A percentile compares a stretch with the other conserved stretches of the same genome.
Evolutionary conservation across 345 rosid species (phyloP).

Genomic region (Adansonia digitata): DNA sequence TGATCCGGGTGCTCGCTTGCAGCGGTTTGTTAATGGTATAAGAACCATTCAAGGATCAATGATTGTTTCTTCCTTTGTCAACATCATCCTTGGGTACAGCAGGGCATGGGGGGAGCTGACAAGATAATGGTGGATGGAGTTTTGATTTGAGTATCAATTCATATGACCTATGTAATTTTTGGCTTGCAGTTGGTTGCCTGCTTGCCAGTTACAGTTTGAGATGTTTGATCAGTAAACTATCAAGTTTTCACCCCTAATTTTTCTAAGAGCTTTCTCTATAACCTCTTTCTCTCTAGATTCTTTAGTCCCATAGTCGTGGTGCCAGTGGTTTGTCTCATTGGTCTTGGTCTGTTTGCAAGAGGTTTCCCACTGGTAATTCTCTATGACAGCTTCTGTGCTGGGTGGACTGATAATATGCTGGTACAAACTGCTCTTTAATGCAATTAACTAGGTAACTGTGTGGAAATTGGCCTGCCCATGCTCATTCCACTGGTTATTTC

Average conservation of each 20-base stretch:
- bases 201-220: background rate
- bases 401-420: background rate
- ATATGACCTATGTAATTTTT: background rate
- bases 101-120: constrained; percentile 69
- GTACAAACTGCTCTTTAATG: background rate
- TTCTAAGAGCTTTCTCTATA: constrained; percentile 1
- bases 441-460: constrained; percentile 57
- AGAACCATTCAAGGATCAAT: constrained; percentile 92
- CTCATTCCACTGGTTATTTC: constrained; percentile 61
- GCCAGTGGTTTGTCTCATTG: constrained; percentile 68
- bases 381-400: background rate
- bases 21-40: constrained; percentile 71
- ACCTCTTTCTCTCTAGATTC: constrained; percentile 32
- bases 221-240: background rate
- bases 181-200: background rate
- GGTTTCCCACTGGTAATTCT: constrained; percentile 88
- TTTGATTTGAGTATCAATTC: background rate
- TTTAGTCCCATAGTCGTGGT: constrained; percentile 70
- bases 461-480: constrained; percentile 95
- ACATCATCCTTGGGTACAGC: constrained; percentile 76
- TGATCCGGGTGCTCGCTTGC: constrained; percentile 33
- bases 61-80: constrained; percentile 77
- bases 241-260: background rate
- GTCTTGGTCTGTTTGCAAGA: constrained; percentile 82
- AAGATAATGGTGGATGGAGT: constrained; percentile 36